Percentiles rank a stretch among this genome's conserved stretches.
phyloP scores from a whole-genome alignment of 2,329 filamentous ascomycete species.

The Apiospora marii region DNA sequence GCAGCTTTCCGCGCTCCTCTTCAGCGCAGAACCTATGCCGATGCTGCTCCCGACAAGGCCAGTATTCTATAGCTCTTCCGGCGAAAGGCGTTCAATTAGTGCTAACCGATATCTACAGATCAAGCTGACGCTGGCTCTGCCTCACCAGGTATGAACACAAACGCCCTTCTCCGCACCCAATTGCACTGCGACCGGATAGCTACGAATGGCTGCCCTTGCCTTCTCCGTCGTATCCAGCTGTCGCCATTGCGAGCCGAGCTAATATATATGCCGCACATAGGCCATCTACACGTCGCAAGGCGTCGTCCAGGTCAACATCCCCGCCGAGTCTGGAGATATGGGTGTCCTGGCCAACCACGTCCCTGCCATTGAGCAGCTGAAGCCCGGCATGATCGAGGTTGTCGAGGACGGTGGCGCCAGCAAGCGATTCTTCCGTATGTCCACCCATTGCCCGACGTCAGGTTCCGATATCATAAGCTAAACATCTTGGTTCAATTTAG shows the following conservation, averaged over 20 bases:
- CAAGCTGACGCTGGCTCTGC: conserved; percentile 96
- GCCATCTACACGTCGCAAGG: conserved; percentile 73
- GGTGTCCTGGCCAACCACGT: conserved; percentile 99
- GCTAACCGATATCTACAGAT: conserved; percentile 63
- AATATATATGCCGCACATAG: conserved; percentile 70
- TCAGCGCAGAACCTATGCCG: conserved; percentile 91
- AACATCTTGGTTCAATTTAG: conserved; percentile 52
- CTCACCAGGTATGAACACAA: conserved; percentile 91
- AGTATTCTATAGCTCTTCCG: conserved; percentile 39
- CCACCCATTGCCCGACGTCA: background rate
- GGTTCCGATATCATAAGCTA: conserved; percentile 3
- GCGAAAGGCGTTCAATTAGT: conserved; percentile 29
- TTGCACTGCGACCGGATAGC: background rate
- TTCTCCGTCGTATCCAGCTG: background rate
- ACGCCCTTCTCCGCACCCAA: background rate
- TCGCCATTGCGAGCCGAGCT: conserved; percentile 40
- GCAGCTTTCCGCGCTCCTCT: conserved; percentile 77
- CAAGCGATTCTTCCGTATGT: conserved; percentile 99
- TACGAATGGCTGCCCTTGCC: background rate
- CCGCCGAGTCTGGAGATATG: conserved; percentile 98
- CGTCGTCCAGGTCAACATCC: conserved; percentile 96
- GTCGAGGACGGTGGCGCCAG: conserved; percentile 86
- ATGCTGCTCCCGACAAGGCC: conserved; percentile 84
- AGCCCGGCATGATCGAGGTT: conserved; percentile 93
- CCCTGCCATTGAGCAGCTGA: conserved; percentile 97